Conservation (phyloP, 73 alveolate genomes). For the Tetrahymena thermophila region DNA sequence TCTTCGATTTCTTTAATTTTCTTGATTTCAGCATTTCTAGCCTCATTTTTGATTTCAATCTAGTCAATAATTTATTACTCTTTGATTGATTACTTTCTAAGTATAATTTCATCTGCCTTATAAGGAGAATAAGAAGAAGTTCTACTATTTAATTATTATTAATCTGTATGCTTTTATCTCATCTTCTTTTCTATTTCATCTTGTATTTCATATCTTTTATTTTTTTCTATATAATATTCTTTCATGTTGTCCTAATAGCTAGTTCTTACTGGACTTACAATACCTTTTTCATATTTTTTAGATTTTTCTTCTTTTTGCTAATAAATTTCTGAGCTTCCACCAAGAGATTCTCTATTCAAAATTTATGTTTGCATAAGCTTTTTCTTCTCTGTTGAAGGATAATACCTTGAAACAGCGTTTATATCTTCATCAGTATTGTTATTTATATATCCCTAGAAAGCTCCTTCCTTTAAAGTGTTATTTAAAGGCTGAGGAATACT, state of each 20-base stretch:
- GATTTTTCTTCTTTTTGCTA: background rate
- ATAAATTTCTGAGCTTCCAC: background rate
- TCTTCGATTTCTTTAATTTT: background rate
- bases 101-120: background rate
- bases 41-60: background rate
- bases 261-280: background rate
- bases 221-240: background rate
- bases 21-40: background rate
- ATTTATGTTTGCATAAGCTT: background rate
- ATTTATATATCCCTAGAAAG: background rate
- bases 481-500: background rate
- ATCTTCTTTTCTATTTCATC: background rate
- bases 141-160: background rate
- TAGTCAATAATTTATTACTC: background rate
- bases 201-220: background rate
- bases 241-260: background rate
- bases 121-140: background rate
- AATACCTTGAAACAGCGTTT: background rate
- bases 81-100: background rate
- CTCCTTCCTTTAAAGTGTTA: background rate
- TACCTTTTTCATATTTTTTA: background rate
- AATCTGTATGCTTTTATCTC: background rate
- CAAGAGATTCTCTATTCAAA: background rate
- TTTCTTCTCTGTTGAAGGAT: background rate
- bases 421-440: background rate